A percentile compares a stretch with the other conserved stretches of the same genome.
phyloP scores from a whole-genome alignment of 345 rosid species.

The Cardiospermum halicacabum region DNA sequence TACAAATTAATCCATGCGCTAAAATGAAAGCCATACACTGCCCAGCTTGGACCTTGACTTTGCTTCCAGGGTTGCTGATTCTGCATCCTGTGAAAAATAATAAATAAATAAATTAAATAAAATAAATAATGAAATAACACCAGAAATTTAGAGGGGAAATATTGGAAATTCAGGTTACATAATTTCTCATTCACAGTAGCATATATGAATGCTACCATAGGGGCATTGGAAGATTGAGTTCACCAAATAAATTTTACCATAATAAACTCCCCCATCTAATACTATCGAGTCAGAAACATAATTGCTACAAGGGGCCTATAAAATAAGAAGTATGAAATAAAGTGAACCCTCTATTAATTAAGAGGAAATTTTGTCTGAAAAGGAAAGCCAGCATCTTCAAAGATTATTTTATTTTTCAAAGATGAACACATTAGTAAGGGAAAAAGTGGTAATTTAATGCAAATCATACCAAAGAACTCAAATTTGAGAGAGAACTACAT shows the following conservation, averaged over 20 bases:
- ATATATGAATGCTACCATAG: background rate
- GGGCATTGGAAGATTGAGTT: background rate
- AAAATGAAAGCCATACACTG: slow-evolving; percentile 57
- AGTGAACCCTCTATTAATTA: background rate
- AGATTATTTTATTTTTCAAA: background rate
- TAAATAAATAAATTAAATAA: no score
- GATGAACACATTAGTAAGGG: background rate
- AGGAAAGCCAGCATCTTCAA: background rate
- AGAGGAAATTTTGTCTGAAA: background rate
- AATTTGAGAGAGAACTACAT: background rate
- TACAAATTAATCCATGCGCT: slow-evolving; percentile 8
- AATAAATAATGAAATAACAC: slow-evolving; percentile 14
- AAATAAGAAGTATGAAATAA: no score
- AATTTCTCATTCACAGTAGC: background rate
- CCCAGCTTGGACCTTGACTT: slow-evolving; percentile 72
- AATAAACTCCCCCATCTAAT: background rate
- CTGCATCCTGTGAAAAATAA: slow-evolving; percentile 62
- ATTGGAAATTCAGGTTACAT: background rate
- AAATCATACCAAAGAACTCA: background rate
- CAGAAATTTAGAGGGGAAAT: slow-evolving; percentile 12
- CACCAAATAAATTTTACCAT: background rate
- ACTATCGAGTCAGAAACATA: background rate
- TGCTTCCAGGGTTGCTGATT: slow-evolving; percentile 89
- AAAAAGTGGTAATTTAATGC: background rate
- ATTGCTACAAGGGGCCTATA: background rate